Evolutionary conservation across 768 basidiomycete species (phyloP).

Genomic region (Lepiota brunneoincarnata): DNA sequence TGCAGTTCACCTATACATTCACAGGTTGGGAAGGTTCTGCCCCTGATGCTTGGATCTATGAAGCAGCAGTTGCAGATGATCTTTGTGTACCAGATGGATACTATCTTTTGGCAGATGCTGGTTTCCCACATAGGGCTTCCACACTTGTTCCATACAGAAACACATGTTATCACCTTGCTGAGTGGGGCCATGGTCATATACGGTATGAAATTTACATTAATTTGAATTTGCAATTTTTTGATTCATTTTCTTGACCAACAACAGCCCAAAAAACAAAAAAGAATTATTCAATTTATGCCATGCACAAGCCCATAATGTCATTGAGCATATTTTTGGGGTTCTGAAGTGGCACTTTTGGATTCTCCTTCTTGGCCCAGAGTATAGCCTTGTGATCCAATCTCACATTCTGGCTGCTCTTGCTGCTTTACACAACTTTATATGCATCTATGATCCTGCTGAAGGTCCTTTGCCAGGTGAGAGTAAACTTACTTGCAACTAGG

Average conservation of each 20-base stretch:
- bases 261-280: constrained; percentile 31
- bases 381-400: constrained; percentile 17
- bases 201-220: not conserved
- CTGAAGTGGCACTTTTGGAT: constrained; percentile 24
- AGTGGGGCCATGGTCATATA: constrained; percentile 23
- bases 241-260: constrained; percentile 3
- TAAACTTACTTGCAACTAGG: constrained; percentile 9
- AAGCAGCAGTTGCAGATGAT: constrained; percentile 19
- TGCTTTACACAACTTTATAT: too few species aligned
- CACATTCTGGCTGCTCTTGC: constrained; percentile 20
- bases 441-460: constrained; percentile 15
- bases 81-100: constrained; percentile 23
- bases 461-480: not conserved
- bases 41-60: constrained; percentile 23
- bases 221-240: constrained; percentile 15
- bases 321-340: constrained; percentile 38
- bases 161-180: constrained; percentile 29
- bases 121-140: constrained; percentile 22
- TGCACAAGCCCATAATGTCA: constrained; percentile 33
- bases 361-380: constrained; percentile 17
- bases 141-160: constrained; percentile 31
- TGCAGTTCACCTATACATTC: constrained; percentile 31
- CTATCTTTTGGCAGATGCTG: constrained; percentile 30
- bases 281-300: constrained; percentile 43
- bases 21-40: constrained; percentile 38